Percentiles rank a stretch among this genome's conserved stretches.
Evolutionary conservation across 2,329 filamentous ascomycete species (phyloP).

Genomic region (Fusarium albidum): DNA sequence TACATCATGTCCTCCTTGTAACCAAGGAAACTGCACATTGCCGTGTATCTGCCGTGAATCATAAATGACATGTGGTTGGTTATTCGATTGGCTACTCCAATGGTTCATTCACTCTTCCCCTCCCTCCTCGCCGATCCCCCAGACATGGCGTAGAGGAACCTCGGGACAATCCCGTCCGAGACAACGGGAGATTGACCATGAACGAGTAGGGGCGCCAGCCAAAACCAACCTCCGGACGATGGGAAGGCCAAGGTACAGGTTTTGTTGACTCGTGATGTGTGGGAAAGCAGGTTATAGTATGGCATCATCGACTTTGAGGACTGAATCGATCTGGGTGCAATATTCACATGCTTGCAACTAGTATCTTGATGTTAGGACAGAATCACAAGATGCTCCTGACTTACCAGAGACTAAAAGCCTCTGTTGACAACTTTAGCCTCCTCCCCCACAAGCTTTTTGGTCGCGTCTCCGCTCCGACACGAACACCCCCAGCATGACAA

Average conservation of each 20-base stretch:
- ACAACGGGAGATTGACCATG: background rate
- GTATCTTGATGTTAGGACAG: background rate
- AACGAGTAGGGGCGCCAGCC: background rate
- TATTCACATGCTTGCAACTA: constrained; percentile 25
- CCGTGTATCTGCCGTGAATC: too few species aligned
- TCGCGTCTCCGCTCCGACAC: constrained; percentile 29
- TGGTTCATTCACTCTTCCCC: too few species aligned
- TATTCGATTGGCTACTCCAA: too few species aligned
- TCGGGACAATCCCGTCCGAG: constrained; percentile 4
- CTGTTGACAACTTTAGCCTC: constrained; percentile 9
- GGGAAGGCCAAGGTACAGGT: background rate
- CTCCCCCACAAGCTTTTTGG: constrained; percentile 31
- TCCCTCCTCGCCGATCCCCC: too few species aligned
- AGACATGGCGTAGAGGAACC: background rate
- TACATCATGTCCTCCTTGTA: too few species aligned
- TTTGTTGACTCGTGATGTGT: background rate
- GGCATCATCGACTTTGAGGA: constrained; percentile 11
- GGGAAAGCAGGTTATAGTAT: background rate
- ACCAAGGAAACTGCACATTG: too few species aligned
- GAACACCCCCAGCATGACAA: constrained; percentile 31
- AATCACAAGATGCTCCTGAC: constrained; percentile 29
- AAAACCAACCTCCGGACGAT: constrained; percentile 3
- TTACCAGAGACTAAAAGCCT: constrained; percentile 12
- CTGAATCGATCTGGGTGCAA: constrained; percentile 1
- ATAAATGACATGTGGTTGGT: too few species aligned